phyloP scores from a whole-genome alignment of 257 asterid species.

The Primulina huaijiensis region DNA sequence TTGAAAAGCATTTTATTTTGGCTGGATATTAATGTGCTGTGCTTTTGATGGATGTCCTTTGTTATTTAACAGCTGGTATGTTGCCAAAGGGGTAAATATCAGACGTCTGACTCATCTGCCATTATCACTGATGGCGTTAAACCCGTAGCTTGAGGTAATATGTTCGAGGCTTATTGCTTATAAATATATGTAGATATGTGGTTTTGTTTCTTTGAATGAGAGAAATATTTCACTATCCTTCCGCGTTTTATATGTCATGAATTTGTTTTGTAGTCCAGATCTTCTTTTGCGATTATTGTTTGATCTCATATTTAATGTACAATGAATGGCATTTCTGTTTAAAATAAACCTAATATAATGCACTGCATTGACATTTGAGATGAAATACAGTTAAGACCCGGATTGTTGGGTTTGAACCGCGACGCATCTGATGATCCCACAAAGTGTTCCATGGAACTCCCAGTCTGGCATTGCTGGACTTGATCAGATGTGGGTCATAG shows the following conservation, averaged over 20 bases:
- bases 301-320: background rate
- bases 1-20: slow-evolving; percentile 12
- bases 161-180: slow-evolving; percentile 27
- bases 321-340: background rate
- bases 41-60: slow-evolving; percentile 30
- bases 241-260: background rate
- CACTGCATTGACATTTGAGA: background rate
- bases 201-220: slow-evolving; percentile 29
- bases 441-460: background rate
- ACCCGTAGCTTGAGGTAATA: slow-evolving; percentile 32
- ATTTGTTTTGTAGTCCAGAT: background rate
- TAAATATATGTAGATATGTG: slow-evolving; percentile 30
- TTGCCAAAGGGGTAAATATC: slow-evolving; percentile 25
- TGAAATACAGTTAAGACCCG: background rate
- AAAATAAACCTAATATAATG: no score
- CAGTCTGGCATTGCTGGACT: background rate
- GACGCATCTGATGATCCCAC: background rate
- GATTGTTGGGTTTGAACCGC: background rate
- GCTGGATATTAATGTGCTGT: slow-evolving; percentile 21
- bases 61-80: slow-evolving; percentile 29
- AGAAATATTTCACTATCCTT: slow-evolving; percentile 1
- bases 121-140: slow-evolving; percentile 15
- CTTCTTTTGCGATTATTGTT: background rate
- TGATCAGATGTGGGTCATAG: background rate
- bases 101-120: slow-evolving; percentile 20